Evolutionary conservation across 768 basidiomycete species (phyloP), one percentile per base, ranked within the genome.

Genomic region (Phanerochaete sordida): DNA sequence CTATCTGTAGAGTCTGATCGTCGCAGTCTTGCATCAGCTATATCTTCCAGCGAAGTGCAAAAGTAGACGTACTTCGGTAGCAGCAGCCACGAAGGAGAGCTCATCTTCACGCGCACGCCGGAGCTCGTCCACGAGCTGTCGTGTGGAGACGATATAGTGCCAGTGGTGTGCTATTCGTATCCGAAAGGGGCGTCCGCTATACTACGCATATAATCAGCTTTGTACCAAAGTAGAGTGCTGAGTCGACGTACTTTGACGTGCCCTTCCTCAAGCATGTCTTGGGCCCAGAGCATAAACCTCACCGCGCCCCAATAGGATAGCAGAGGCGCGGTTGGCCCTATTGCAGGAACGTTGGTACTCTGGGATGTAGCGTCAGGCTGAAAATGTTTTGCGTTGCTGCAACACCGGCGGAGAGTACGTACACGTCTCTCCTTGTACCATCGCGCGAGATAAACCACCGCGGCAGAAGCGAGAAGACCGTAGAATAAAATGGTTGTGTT

Each of bases 121-220:
- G 8, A 82, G n/a, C 45, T 82, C 80, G 2, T 80, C 74, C 31
- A 79, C 64, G 3, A 72, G 58, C 27, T 68, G 57, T 0, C 61
- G 66, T 4, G 68, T 68, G n/a, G 66, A 66, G 0, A 77, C 48
- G 19, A 84, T 48, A 27, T 83, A 73, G 0, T 68, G 57, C 82
- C 82, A 83, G n/a, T 9, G 85, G 81, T 82, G 84, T 52, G 73
- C 70, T 43, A 77, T 72, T 47, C 81, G 71, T 3, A 84, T 69
- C 65, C 78, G 79, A 70, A 81, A 84, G 13, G 59, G 53, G 2
- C 56, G 46, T 24, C 61, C 61, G 35, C 56, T 58, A 46, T 58
- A 50, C 61, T 60, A 43, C 11, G 31, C n/a, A n/a, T n/a, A n/a
- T n/a, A n/a, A n/a, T n/a, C n/a, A n/a, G n/a, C n/a, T n/a, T n/a